Conservation (phyloP, 2,329 filamentous ascomycete genomes). For the Emmonsia crescens region DNA sequence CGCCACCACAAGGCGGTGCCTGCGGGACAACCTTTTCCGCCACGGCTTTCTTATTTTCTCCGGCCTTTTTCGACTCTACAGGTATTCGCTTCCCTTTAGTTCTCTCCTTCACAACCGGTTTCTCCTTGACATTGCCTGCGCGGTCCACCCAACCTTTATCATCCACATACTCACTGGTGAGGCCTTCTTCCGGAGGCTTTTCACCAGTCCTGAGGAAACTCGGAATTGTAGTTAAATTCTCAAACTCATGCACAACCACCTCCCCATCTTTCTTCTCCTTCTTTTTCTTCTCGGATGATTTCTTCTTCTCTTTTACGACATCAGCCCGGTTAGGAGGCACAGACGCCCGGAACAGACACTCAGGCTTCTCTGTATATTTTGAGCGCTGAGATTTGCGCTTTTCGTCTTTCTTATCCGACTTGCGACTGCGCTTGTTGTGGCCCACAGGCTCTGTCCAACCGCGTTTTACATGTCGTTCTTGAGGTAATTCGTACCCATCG, state of each 20-base stretch:
- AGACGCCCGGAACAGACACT: constrained; percentile 76
- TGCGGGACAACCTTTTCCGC: constrained; percentile 12
- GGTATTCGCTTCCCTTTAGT: constrained; percentile 19
- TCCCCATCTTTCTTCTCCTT: constrained; percentile 54
- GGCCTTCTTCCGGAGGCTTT: constrained; percentile 35
- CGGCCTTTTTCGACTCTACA: constrained; percentile 5
- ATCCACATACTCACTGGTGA: constrained; percentile 60
- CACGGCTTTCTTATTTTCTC: constrained; percentile 9
- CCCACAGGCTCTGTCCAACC: constrained; percentile 68
- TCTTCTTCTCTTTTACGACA: constrained; percentile 7
- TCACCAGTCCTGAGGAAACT: constrained; percentile 59
- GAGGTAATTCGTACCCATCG: constrained; percentile 60
- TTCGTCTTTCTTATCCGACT: constrained; percentile 45
- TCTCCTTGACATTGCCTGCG: constrained; percentile 57
- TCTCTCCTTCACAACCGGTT: constrained; percentile 20
- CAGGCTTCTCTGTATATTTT: constrained; percentile 68
- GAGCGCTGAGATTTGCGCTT: constrained; percentile 51
- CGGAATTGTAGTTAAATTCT: constrained; percentile 70
- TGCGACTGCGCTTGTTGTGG: constrained; percentile 32
- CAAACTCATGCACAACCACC: constrained; percentile 75
- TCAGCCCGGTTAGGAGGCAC: constrained; percentile 50
- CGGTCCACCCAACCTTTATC: constrained; percentile 82
- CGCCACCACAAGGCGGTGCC: constrained; percentile 20
- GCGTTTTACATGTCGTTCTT: constrained; percentile 70
- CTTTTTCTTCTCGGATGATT: constrained; percentile 34